A percentile compares a stretch with the other conserved stretches of the same genome.
These are phyloP conservation scores for Nemania diffusa DNA, from an alignment of 2,329 filamentous ascomycete species.

Conservation along the genomic window DNA sequence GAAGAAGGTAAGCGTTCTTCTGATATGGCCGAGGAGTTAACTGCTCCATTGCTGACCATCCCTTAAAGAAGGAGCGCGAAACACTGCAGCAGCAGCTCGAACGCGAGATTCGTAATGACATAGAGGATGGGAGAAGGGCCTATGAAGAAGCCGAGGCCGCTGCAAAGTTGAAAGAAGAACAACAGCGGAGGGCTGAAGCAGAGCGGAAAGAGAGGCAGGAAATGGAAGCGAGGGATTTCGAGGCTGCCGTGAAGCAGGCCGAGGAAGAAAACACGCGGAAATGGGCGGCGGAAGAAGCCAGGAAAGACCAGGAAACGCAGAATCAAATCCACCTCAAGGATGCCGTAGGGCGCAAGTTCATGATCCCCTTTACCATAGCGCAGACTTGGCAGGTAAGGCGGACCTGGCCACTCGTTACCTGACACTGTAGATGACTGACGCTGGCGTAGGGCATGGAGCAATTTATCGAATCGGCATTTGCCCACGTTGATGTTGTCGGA, in stretches of 20 bases:
- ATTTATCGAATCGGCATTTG: constrained; percentile 81
- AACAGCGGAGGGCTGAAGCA: constrained; percentile 14
- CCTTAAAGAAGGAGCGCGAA: constrained; percentile 23
- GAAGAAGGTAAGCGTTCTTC: constrained; percentile 19
- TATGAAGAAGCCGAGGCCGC: constrained; percentile 20
- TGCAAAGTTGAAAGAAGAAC: constrained; percentile 15
- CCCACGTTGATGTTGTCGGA: constrained; percentile 78
- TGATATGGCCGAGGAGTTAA: neutral
- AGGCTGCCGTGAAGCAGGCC: constrained; percentile 10
- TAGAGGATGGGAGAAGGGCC: constrained; percentile 20
- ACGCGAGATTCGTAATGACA: constrained; percentile 12
- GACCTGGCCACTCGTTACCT: neutral
- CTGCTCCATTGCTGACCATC: constrained; percentile 1
- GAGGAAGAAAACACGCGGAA: constrained; percentile 22
- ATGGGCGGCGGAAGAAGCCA: constrained; percentile 28
- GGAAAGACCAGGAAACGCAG: constrained; percentile 27
- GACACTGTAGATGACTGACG: constrained; percentile 5
- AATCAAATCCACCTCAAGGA: constrained; percentile 33
- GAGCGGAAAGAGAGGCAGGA: constrained; percentile 22
- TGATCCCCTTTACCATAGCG: constrained; percentile 29
- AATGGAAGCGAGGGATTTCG: constrained; percentile 7
- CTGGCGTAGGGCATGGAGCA: constrained; percentile 78
- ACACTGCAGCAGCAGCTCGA: constrained; percentile 16
- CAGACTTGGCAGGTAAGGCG: constrained; percentile 29
- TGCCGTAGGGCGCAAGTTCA: constrained; percentile 31